These are phyloP conservation scores for Steccherinum ochraceum DNA, from an alignment of 768 basidiomycete species.

Conservation along the genomic window DNA sequence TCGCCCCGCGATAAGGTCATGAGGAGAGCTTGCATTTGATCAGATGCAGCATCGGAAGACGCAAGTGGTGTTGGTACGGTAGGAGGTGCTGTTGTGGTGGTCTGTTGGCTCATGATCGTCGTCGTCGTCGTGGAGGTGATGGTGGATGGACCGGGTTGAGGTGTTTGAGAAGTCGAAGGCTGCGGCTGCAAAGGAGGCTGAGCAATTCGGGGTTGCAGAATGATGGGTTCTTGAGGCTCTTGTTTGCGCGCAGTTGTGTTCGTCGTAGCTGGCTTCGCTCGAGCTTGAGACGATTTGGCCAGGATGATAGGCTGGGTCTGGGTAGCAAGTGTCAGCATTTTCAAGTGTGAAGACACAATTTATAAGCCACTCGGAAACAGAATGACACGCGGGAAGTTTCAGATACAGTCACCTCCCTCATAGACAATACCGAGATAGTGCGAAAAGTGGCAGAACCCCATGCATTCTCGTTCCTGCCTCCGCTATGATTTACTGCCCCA, in stretches of 20 bases:
- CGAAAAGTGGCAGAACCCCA: too few species aligned
- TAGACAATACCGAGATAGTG: too few species aligned
- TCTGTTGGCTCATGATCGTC: neutral
- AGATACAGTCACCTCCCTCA: too few species aligned
- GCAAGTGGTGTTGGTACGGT: neutral
- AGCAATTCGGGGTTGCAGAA: neutral
- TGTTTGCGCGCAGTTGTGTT: too few species aligned
- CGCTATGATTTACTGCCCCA: too few species aligned
- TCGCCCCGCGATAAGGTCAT: conserved; percentile 11
- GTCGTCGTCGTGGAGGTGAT: neutral
- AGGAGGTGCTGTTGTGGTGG: neutral
- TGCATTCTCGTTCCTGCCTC: too few species aligned
- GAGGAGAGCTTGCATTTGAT: conserved; percentile 8
- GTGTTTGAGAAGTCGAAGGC: neutral
- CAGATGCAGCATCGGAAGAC: neutral
- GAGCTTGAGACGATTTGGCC: neutral
- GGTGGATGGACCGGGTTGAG: neutral
- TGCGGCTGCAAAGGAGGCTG: neutral
- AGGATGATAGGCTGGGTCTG: neutral
- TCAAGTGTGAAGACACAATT: neutral
- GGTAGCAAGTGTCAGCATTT: neutral
- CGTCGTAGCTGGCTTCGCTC: too few species aligned
- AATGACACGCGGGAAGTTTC: too few species aligned
- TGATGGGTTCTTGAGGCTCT: neutral
- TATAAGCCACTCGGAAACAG: too few species aligned